Evolutionary conservation across 768 basidiomycete genomes (phyloP), one percentile per base, ranked within the genome.

Genomic region (Tylopilus rubrobrunneus): DNA sequence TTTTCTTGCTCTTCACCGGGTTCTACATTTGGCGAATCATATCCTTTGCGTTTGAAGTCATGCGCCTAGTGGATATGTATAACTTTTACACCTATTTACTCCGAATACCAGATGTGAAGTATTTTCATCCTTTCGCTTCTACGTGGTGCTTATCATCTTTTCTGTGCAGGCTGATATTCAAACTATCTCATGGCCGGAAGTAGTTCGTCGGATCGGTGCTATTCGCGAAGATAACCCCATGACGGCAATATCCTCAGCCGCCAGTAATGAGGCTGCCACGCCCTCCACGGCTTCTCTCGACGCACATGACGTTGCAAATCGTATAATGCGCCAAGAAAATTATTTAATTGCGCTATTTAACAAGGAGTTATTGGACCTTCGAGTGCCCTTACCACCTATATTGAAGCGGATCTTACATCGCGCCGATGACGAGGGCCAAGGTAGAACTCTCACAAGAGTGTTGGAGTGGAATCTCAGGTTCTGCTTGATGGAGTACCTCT

Each of bases 311-410:
- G 85, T 98, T 49, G 96, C 96, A 5, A 98, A 98, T 67, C 87
- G 97, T 48, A 98, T 99, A 63, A 82, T 99, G 84, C 83, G 97
- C 31, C 92, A 98, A 68, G 97, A 98, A 67, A 99, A 99, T 71
- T 99, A 98, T 67, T 80, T 99, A 48, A 97, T 98, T 54, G 94
- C 97, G 0, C 71, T 99, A 19, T 97, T 99, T 71, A 99, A 98
- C 74, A 98, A 98, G 68, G 93, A 97, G 58, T 71, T 98, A 5
- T 77, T 99, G 48, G 90, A 99, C 71, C 77, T 98, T 21, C 84
- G 85, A 9, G 80, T 93, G 1, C 92, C 97, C 3, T 64, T 94
- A 27, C 95, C 93, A 6, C 68, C 60, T 21, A 52, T 72, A n/a
- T 62, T 87, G 45, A 77, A 80, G 57, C 76, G 72, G 12, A 78